phyloP scores from a whole-genome alignment of 306 rosid species.

The Rosa lucieae region DNA sequence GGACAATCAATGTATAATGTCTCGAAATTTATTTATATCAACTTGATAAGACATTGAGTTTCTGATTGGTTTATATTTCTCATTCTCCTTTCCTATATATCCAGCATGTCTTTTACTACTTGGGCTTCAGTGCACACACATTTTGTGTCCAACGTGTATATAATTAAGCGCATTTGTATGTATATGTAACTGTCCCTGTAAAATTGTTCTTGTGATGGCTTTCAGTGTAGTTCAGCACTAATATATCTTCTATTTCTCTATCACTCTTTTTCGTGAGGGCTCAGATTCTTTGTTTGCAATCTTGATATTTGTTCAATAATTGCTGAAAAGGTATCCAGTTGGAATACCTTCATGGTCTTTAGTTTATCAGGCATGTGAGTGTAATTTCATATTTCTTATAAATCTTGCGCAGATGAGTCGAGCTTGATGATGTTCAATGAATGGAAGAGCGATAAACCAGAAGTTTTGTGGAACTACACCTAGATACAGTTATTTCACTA shows the following conservation, averaged over 20 bases:
- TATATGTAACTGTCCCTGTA: not conserved
- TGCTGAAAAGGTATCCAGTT: not conserved
- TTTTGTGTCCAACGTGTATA: not conserved
- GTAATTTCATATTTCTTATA: slow-evolving; percentile 7
- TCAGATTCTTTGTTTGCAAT: not conserved
- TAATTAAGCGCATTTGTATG: not conserved
- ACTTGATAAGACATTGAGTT: not conserved
- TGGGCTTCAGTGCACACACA: not conserved
- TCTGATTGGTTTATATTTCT: not conserved
- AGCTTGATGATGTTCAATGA: slow-evolving; percentile 41
- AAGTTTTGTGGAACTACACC: slow-evolving; percentile 12
- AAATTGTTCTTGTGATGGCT: not conserved
- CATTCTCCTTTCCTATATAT: not conserved
- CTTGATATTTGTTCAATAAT: not conserved
- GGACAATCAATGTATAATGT: not conserved
- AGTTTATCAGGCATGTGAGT: not conserved
- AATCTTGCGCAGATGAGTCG: slow-evolving; percentile 44
- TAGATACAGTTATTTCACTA: not conserved
- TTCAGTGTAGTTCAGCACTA: not conserved
- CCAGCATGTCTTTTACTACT: not conserved
- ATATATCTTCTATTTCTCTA: not conserved
- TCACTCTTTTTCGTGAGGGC: not conserved
- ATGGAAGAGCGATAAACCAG: slow-evolving; percentile 21
- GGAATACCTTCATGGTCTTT: not conserved
- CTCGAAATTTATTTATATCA: not conserved